A percentile compares a stretch with the other conserved stretches of the same genome.
Conservation (phyloP, 2,329 filamentous ascomycete species). For the Phaeosphaeria sp. region DNA sequence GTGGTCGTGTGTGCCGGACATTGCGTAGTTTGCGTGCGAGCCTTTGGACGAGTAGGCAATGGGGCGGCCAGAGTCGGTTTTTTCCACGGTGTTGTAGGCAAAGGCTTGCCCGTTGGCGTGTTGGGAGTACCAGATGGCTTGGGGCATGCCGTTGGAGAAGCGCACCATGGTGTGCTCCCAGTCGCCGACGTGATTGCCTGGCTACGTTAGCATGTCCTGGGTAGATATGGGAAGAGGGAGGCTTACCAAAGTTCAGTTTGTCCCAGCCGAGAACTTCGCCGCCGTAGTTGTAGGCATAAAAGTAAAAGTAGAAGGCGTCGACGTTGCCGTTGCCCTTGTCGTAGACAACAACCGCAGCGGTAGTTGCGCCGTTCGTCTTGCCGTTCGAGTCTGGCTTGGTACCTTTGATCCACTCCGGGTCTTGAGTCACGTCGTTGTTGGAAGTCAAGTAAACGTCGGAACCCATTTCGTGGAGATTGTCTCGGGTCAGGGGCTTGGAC, state of each 20-base stretch:
- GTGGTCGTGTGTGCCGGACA: slow-evolving; percentile 66
- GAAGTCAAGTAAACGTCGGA: slow-evolving; percentile 54
- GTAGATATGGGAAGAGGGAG: background rate
- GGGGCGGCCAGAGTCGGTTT: slow-evolving; percentile 61
- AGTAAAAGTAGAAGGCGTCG: slow-evolving; percentile 70
- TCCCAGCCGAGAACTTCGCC: slow-evolving; percentile 54
- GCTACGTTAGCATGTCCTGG: background rate
- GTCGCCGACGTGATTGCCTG: slow-evolving; percentile 67
- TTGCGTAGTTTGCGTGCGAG: slow-evolving; percentile 70
- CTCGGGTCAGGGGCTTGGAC: slow-evolving; percentile 46
- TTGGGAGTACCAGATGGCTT: slow-evolving; percentile 68
- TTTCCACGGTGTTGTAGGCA: slow-evolving; percentile 58
- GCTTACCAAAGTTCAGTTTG: slow-evolving; percentile 53
- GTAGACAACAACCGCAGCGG: slow-evolving; percentile 62
- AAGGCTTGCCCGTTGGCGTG: slow-evolving; percentile 70
- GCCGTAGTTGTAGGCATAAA: slow-evolving; percentile 64
- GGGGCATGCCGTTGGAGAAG: slow-evolving; percentile 63
- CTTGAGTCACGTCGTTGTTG: slow-evolving; percentile 49
- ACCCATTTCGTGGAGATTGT: slow-evolving; percentile 54
- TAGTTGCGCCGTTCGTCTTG: slow-evolving; percentile 58
- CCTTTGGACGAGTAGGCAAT: slow-evolving; percentile 66
- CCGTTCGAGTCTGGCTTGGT: slow-evolving; percentile 59
- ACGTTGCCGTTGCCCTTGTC: slow-evolving; percentile 61
- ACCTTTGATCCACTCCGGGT: slow-evolving; percentile 57
- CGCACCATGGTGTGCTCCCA: slow-evolving; percentile 74